Evolutionary conservation across 2,329 filamentous ascomycete genomes (phyloP).

Genomic region (Colletotrichum lini): DNA sequence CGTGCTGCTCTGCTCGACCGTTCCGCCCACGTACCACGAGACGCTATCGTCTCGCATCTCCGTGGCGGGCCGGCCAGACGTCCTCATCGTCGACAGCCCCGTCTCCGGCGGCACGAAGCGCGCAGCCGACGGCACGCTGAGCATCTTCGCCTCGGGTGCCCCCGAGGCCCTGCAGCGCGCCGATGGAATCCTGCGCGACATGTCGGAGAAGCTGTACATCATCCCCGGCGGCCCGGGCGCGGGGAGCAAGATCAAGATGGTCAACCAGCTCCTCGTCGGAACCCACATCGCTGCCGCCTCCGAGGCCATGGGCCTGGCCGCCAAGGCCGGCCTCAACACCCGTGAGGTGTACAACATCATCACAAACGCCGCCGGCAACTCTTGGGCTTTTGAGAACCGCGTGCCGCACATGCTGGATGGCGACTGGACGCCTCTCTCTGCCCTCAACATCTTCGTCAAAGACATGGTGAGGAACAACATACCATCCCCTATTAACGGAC

Average conservation of each 20-base stretch:
- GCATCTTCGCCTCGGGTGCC: conserved; percentile 73
- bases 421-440: conserved; percentile 58
- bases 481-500: no score
- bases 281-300: conserved; percentile 66
- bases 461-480: conserved; percentile 49
- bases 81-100: conserved; percentile 76
- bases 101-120: conserved; percentile 80
- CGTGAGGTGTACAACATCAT: conserved; percentile 50
- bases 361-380: conserved; percentile 50
- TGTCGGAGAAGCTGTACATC: conserved; percentile 70
- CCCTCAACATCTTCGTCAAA: conserved; percentile 54
- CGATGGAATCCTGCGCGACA: conserved; percentile 67
- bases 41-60: conserved; percentile 32
- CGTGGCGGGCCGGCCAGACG: conserved; percentile 33
- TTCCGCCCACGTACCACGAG: conserved; percentile 50
- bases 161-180: conserved; percentile 65
- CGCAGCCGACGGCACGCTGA: conserved; percentile 79
- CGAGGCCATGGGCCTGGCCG: conserved; percentile 68
- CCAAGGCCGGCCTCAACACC: conserved; percentile 61
- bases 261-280: conserved; percentile 66
- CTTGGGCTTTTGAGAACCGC: conserved; percentile 72
- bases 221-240: conserved; percentile 65
- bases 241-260: conserved; percentile 68
- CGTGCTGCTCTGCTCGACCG: conserved; percentile 53
- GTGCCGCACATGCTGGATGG: conserved; percentile 66